Evolutionary conservation across 768 basidiomycete species (phyloP), one percentile per base, ranked within the genome.

Genomic region (Heimioporus sp.): DNA sequence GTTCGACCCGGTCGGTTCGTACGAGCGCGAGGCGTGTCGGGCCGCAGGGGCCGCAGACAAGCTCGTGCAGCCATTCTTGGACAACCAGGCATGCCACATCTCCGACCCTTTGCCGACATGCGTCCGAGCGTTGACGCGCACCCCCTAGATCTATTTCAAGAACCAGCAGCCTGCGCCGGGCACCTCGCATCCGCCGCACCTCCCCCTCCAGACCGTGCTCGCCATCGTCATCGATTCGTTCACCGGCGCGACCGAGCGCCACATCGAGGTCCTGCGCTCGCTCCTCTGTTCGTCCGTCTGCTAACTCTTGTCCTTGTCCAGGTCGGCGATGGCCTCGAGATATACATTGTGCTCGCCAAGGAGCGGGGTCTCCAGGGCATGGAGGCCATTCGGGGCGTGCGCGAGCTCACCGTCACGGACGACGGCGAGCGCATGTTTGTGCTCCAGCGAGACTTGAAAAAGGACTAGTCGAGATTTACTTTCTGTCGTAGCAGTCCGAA

Each of bases 1-100:
- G n/a, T 99, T 97, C 71, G 97, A 99, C 72, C 97, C 97, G 36
- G 93, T 98, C 31, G 97, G 97, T 24, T 94, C 91, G 43, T 99
- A 99, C 70, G 95, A 98, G 73, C 89, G 97, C 54, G 94, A 97
- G 74, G 83, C 90, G 31, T 98, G 95, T 74, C 87, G 97, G 56
- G 95, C 95, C 36, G 94, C 95, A 43, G 97, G 97, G 45, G 89
- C 95, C 15, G 96, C 95, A n/a, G 89, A 92, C 67, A 81, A 85
- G 43, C 81, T 99, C 20, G 83, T 99, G 8, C 97, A 99, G 65
- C 97, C 97, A 2, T 97, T 99, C 83, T 75, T 99, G 61, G 97
- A 99, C 73, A 98, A 97, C 71, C 95, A 98, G 83, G 96, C 87
- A 65, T 73, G 88, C 73, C 60, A 54, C 62, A 65, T 58, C 59